Conservation (phyloP, 768 basidiomycete genomes). For the Paxillus involutus region DNA sequence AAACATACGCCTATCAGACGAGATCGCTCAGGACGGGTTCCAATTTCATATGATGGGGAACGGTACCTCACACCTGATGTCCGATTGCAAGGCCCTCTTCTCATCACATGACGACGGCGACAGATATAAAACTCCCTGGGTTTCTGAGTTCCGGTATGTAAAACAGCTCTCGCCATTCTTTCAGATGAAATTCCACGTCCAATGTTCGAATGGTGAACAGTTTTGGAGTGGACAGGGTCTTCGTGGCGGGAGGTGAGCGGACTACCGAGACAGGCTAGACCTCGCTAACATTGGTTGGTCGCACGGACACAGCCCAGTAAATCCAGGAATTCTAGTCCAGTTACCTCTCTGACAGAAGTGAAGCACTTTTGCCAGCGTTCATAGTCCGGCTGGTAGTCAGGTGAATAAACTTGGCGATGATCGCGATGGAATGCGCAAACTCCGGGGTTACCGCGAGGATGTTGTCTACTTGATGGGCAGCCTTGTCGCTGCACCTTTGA, state of each 20-base stretch:
- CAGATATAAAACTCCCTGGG: neutral
- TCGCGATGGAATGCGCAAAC: slow-evolving; percentile 73
- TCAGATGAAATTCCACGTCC: neutral
- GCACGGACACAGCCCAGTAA: slow-evolving; percentile 10
- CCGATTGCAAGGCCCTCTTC: neutral
- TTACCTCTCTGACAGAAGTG: neutral
- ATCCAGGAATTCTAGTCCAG: neutral
- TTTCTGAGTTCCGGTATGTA: slow-evolving; percentile 6
- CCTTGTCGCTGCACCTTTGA: slow-evolving; percentile 35
- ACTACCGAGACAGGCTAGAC: neutral
- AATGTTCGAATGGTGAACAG: slow-evolving; percentile 12
- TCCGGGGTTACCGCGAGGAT: slow-evolving; percentile 87
- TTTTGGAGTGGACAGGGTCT: slow-evolving; percentile 12
- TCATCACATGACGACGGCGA: neutral
- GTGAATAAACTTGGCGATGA: slow-evolving; percentile 41
- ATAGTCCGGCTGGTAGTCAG: slow-evolving; percentile 13
- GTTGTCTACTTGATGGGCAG: slow-evolving; percentile 76
- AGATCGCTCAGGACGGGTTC: neutral
- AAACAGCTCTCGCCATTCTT: no score
- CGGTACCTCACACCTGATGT: neutral
- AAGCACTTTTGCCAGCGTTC: neutral
- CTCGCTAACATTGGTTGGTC: neutral
- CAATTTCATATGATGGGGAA: neutral
- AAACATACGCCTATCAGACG: neutral
- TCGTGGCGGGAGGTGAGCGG: slow-evolving; percentile 16